Percentiles rank a stretch among this genome's conserved stretches.
These are phyloP conservation scores for Prunus persica DNA, from an alignment of 306 rosid species.

Conservation along the genomic window DNA sequence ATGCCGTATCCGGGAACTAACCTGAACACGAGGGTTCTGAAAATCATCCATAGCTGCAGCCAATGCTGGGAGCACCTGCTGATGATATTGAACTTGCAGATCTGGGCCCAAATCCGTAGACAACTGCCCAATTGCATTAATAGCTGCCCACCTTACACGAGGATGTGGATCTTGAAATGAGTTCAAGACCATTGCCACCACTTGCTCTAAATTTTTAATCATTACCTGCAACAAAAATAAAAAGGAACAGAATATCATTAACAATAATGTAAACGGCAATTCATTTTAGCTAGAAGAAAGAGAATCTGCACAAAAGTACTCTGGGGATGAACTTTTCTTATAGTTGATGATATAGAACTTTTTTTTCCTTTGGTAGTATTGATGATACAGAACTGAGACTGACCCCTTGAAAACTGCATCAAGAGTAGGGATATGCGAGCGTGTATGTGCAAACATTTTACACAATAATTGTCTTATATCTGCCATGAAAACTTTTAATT, in stretches of 20 bases:
- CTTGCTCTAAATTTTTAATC: conserved; percentile 91
- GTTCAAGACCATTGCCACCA: conserved; percentile 93
- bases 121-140: conserved; percentile 92
- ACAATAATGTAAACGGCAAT: not conserved
- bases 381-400: not conserved
- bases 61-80: conserved; percentile 80
- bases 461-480: not conserved
- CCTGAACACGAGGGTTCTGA: conserved; percentile 98
- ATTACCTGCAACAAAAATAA: conserved; percentile 58
- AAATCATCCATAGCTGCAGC: conserved; percentile 96
- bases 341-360: not conserved
- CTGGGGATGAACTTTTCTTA: not conserved
- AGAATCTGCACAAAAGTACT: not conserved
- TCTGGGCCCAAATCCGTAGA: conserved; percentile 99
- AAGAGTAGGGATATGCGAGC: not conserved
- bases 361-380: too few species aligned
- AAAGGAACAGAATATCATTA: not conserved
- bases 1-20: conserved; percentile 21
- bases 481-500: not conserved
- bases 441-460: not conserved
- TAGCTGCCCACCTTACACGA: conserved; percentile 99
- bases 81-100: conserved; percentile 84
- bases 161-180: conserved; percentile 95
- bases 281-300: not conserved
- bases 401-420: not conserved